Percentiles rank a stretch among this genome's conserved stretches.
Conservation (phyloP, 2,329 filamentous ascomycete species). For the Thelonectria rubi region DNA sequence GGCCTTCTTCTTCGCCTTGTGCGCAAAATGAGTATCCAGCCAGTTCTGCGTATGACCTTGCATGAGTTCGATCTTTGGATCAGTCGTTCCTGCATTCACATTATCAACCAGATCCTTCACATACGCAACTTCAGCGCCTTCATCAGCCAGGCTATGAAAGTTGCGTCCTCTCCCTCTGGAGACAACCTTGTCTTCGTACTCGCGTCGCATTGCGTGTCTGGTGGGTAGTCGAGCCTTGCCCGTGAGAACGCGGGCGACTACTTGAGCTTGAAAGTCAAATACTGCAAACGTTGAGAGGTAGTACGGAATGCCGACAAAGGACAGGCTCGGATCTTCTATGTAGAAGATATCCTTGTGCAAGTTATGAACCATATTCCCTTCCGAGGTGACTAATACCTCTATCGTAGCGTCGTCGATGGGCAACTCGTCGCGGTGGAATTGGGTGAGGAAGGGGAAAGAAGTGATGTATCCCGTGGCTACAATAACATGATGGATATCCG, state of each 20-base stretch:
- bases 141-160: constrained; percentile 2
- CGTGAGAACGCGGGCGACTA: constrained; percentile 64
- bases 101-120: background rate
- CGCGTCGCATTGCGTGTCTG: background rate
- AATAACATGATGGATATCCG: constrained; percentile 1
- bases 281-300: constrained; percentile 72
- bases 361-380: constrained; percentile 58
- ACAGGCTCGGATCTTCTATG: constrained; percentile 69
- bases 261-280: constrained; percentile 74
- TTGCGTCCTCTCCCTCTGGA: background rate
- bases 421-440: background rate
- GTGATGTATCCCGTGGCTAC: constrained; percentile 1
- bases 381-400: background rate
- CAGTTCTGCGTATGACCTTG: background rate
- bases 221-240: constrained; percentile 42
- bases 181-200: background rate
- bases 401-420: background rate
- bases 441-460: constrained; percentile 4
- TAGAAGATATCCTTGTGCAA: constrained; percentile 75
- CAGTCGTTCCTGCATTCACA: background rate
- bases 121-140: background rate
- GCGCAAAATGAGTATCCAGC: background rate
- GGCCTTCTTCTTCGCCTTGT: background rate
- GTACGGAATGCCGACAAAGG: constrained; percentile 71
- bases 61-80: background rate